phyloP scores from a whole-genome alignment of 1,284 basidiomycete species.

The Sanghuangporus weigelae region DNA sequence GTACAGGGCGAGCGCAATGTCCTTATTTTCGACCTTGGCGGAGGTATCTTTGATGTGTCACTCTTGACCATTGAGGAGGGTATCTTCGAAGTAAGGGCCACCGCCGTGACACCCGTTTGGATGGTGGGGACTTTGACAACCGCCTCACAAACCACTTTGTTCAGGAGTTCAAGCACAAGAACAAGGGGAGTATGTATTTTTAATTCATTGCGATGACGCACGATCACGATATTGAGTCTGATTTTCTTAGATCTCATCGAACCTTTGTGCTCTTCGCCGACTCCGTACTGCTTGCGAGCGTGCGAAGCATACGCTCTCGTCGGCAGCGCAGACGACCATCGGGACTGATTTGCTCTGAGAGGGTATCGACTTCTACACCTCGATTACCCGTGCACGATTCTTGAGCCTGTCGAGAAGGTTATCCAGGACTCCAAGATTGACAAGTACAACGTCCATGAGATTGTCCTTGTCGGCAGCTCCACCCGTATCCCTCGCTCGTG shows the following conservation, averaged over 20 bases:
- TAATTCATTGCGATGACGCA: conserved; percentile 20
- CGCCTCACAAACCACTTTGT: conserved; percentile 97
- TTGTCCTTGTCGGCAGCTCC: conserved; percentile 97
- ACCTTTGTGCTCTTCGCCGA: conserved; percentile 95
- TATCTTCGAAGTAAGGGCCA: conserved; percentile 99
- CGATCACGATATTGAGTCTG: conserved; percentile 33
- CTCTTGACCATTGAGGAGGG: conserved; percentile 97
- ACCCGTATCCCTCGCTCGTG: conserved; percentile 63
- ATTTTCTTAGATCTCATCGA: conserved; percentile 63
- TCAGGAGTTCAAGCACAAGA: conserved; percentile 98
- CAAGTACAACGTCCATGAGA: conserved; percentile 93
- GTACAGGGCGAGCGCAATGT: conserved; percentile 86
- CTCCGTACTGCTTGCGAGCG: conserved; percentile 97
- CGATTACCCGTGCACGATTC: conserved; percentile 97
- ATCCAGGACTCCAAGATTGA: conserved; percentile 98
- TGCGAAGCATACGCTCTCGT: conserved; percentile 97
- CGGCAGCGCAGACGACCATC: conserved; percentile 93
- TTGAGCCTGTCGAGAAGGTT: conserved; percentile 98
- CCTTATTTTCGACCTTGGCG: conserved; percentile 95
- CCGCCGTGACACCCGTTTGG: conserved; percentile 98
- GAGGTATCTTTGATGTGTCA: conserved; percentile 99
- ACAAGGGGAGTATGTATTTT: conserved; percentile 81
- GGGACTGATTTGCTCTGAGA: conserved; percentile 98
- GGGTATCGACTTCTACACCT: conserved; percentile 98
- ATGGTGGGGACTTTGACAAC: too few relatives aligned